phyloP scores from a whole-genome alignment of 1,284 basidiomycete genomes.

The Heterobasidion annosum region DNA sequence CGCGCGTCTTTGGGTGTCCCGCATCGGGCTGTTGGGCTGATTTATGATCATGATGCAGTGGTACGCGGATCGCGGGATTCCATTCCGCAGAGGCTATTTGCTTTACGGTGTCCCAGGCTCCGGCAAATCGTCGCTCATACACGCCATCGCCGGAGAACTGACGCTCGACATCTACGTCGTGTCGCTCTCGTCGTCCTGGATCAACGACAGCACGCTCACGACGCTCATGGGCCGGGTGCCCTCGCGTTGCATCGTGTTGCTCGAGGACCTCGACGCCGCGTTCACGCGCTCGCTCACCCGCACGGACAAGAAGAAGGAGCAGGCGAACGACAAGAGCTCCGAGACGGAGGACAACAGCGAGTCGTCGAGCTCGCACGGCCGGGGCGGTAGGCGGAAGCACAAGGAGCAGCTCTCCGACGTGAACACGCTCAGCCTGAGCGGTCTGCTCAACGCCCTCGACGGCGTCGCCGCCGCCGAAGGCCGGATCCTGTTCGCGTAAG shows the following conservation, averaged over 20 bases:
- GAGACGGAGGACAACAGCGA: slow-evolving; percentile 15
- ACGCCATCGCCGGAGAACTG: slow-evolving; percentile 76
- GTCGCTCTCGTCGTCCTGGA: slow-evolving; percentile 68
- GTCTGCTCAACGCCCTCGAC: slow-evolving; percentile 76
- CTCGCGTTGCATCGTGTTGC: slow-evolving; percentile 71
- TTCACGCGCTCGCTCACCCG: slow-evolving; percentile 67
- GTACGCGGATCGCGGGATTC: slow-evolving; percentile 53
- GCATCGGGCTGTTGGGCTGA: background rate
- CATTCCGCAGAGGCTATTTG: slow-evolving; percentile 79
- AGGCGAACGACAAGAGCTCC: slow-evolving; percentile 30
- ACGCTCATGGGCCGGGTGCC: slow-evolving; percentile 78
- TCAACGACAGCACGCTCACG: slow-evolving; percentile 69
- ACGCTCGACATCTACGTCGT: slow-evolving; percentile 76
- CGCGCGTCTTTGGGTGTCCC: background rate
- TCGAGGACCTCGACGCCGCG: slow-evolving; percentile 80
- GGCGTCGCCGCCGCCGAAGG: slow-evolving; percentile 83
- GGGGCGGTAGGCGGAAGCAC: slow-evolving; percentile 31
- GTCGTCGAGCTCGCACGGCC: slow-evolving; percentile 22
- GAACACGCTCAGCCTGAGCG: slow-evolving; percentile 73
- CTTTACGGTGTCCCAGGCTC: slow-evolving; percentile 78
- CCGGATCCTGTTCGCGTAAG: slow-evolving; percentile 73
- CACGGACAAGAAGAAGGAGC: slow-evolving; percentile 21
- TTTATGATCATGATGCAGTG: slow-evolving; percentile 20
- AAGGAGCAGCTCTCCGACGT: slow-evolving; percentile 63
- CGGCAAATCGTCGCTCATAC: slow-evolving; percentile 76